Conservation (phyloP, 1,139 yeast genomes). For the Yamadazyma trypodendri region DNA sequence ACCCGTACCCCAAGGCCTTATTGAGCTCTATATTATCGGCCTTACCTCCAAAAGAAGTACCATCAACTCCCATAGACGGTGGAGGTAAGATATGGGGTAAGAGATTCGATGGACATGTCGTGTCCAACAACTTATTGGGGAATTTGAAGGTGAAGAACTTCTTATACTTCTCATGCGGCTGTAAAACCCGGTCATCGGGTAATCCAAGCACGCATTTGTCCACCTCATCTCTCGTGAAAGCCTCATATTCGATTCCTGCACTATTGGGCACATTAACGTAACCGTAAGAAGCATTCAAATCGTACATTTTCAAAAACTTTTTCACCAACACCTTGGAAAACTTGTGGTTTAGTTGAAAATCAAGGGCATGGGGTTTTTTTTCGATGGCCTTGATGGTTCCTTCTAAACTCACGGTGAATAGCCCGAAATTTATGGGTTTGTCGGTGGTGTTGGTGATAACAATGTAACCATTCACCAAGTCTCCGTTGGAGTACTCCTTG, state of each 20-base stretch:
- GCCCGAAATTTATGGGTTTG: conserved; percentile 41
- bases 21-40: conserved; percentile 37
- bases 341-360: conserved; percentile 17
- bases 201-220: conserved; percentile 57
- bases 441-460: conserved; percentile 39
- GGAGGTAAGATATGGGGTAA: conserved; percentile 59
- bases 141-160: conserved; percentile 65
- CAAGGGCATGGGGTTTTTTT: conserved; percentile 12
- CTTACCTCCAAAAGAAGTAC: conserved; percentile 36
- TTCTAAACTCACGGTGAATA: conserved; percentile 47
- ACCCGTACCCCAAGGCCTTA: conserved; percentile 48
- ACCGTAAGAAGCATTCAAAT: conserved; percentile 46
- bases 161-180: conserved; percentile 53
- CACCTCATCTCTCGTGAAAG: conserved; percentile 38
- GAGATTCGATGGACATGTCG: conserved; percentile 52
- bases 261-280: conserved; percentile 44
- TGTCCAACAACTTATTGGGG: conserved; percentile 58
- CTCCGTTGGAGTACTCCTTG: conserved; percentile 46
- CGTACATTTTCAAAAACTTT: conserved; percentile 49
- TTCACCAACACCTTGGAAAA: conserved; percentile 37
- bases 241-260: conserved; percentile 51
- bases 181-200: conserved; percentile 47
- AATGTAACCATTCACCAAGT: conserved; percentile 38
- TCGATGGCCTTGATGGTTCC: conserved; percentile 44
- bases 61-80: conserved; percentile 63